Percentiles rank a stretch among this genome's conserved stretches.
phyloP scores from a whole-genome alignment of 1,139 yeast genomes.

The Wickerhamomyces sp. region DNA sequence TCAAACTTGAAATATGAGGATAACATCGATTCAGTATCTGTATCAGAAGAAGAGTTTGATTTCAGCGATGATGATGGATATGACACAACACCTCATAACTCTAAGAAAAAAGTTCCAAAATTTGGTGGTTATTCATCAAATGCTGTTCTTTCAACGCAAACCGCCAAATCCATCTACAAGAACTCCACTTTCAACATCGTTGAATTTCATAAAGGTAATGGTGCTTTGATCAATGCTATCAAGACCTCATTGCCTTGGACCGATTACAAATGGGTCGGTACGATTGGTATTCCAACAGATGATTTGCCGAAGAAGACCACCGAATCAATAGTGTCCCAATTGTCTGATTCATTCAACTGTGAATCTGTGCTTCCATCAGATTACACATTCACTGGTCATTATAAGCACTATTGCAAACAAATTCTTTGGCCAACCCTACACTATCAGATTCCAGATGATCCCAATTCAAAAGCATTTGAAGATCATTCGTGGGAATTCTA shows the following conservation, averaged over 20 bases:
- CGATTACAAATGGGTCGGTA: slow-evolving; percentile 75
- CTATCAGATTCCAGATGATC: slow-evolving; percentile 94
- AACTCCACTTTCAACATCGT: slow-evolving; percentile 74
- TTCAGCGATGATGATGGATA: slow-evolving; percentile 18
- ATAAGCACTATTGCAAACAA: slow-evolving; percentile 85
- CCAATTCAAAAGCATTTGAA: slow-evolving; percentile 90
- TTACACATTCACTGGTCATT: slow-evolving; percentile 80
- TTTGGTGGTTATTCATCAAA: slow-evolving; percentile 69
- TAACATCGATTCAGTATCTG: slow-evolving; percentile 4
- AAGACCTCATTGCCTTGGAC: slow-evolving; percentile 48
- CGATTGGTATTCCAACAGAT: slow-evolving; percentile 88
- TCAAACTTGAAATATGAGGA: slow-evolving; percentile 4
- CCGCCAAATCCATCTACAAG: slow-evolving; percentile 53
- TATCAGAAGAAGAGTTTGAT: slow-evolving; percentile 9
- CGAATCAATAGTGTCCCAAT: slow-evolving; percentile 39
- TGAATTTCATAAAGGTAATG: slow-evolving; percentile 74
- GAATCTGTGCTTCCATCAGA: slow-evolving; percentile 73
- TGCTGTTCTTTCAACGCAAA: slow-evolving; percentile 36
- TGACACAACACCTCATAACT: slow-evolving; percentile 11
- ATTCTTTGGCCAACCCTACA: slow-evolving; percentile 96
- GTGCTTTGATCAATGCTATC: slow-evolving; percentile 85
- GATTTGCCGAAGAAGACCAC: slow-evolving; percentile 56
- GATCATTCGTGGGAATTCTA: slow-evolving; percentile 93
- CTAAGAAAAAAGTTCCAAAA: slow-evolving; percentile 49
- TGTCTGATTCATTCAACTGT: slow-evolving; percentile 48